Conservation (phyloP, 441 rosid species). For the Mallotus repandus region DNA sequence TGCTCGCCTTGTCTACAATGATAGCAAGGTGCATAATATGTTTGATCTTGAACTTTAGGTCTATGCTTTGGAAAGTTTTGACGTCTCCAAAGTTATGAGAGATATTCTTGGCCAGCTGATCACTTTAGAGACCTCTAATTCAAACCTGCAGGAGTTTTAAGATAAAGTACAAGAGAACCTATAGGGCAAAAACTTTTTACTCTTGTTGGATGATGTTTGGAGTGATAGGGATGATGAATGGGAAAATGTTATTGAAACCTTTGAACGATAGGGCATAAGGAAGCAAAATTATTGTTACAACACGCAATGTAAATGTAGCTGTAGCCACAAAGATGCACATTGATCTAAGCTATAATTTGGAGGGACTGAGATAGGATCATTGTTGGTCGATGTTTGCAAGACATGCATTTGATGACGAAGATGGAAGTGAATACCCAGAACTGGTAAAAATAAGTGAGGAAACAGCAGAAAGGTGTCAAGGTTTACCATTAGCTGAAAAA, state of each 20-base stretch:
- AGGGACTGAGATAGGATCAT: slow-evolving; percentile 30
- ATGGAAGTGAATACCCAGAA: too few species aligned
- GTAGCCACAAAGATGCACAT: slow-evolving; percentile 1
- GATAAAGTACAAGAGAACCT: not conserved
- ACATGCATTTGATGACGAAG: too few species aligned
- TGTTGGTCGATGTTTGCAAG: too few species aligned
- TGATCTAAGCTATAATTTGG: slow-evolving; percentile 21
- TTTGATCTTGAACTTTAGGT: slow-evolving; percentile 30
- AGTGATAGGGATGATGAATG: too few species aligned
- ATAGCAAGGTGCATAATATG: not conserved
- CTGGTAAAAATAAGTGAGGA: too few species aligned
- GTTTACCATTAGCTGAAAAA: slow-evolving; percentile 20
- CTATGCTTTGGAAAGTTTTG: slow-evolving; percentile 19
- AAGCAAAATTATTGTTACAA: not conserved
- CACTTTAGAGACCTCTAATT: slow-evolving; percentile 1
- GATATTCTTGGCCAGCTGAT: slow-evolving; percentile 18
- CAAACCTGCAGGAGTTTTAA: slow-evolving; percentile 25
- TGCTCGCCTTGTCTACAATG: slow-evolving; percentile 24
- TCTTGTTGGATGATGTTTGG: slow-evolving; percentile 35
- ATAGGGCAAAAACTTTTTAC: slow-evolving; percentile 21
- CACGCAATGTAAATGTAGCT: slow-evolving; percentile 20
- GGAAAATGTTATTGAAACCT: too few species aligned
- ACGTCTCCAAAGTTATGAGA: slow-evolving; percentile 9
- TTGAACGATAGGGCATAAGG: slow-evolving; percentile 22
- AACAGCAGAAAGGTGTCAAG: too few species aligned